Evolutionary conservation across 495 filamentous ascomycete species (phyloP).

Genomic region (Daldinia loculata): DNA sequence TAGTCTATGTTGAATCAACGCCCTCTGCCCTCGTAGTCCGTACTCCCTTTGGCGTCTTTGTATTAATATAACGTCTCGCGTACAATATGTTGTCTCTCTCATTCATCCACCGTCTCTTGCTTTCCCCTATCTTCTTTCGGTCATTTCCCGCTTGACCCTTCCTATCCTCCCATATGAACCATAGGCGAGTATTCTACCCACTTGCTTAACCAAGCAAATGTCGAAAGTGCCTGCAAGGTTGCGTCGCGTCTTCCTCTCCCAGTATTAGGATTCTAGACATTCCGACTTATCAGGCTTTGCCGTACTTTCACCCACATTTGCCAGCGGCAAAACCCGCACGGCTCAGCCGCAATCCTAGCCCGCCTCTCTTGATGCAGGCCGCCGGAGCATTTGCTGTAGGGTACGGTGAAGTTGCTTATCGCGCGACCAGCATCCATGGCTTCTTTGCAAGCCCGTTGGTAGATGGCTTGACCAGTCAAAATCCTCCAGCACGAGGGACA

Average conservation of each 20-base stretch:
- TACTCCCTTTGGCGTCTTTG: background rate
- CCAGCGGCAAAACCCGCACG: constrained; percentile 34
- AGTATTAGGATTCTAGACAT: constrained; percentile 6
- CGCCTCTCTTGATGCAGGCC: constrained; percentile 1
- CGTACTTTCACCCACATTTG: constrained; percentile 8
- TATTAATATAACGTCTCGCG: background rate
- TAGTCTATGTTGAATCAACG: background rate
- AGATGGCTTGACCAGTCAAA: constrained; percentile 3
- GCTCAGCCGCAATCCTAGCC: background rate
- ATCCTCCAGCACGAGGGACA: constrained; percentile 13
- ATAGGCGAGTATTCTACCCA: background rate
- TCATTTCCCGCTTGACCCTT: background rate
- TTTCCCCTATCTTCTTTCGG: background rate
- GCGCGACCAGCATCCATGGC: background rate
- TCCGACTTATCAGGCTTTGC: background rate
- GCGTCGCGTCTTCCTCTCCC: background rate
- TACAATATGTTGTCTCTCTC: background rate
- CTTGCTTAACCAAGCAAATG: background rate
- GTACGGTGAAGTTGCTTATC: background rate
- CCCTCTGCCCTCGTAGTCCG: background rate
- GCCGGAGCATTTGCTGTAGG: constrained; percentile 4
- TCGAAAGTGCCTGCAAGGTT: background rate
- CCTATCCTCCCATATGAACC: background rate
- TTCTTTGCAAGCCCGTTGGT: constrained; percentile 18
- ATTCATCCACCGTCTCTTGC: background rate